Conservation (phyloP, 2,329 filamentous ascomycete species). For the Trichoderma koningii region DNA sequence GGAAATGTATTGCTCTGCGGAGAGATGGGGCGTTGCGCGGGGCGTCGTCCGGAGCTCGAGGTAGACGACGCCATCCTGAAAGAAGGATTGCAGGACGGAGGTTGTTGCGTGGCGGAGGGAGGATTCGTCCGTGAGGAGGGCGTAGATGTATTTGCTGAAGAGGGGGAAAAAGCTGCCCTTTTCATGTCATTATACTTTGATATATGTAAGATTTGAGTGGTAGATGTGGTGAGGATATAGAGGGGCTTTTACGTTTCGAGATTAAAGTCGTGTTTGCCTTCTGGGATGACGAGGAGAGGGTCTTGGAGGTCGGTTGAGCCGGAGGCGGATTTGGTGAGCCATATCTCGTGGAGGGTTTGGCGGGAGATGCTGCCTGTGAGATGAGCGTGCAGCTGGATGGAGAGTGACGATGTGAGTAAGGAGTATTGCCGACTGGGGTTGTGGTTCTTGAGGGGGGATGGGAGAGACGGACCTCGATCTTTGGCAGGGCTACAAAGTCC, state of each 20-base stretch:
- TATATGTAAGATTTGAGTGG: too few relatives aligned
- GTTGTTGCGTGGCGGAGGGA: slow-evolving; percentile 64
- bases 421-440: not conserved
- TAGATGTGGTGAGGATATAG: too few relatives aligned
- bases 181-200: too few relatives aligned
- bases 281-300: slow-evolving; percentile 68
- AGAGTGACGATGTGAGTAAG: not conserved
- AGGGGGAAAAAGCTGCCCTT: slow-evolving; percentile 69
- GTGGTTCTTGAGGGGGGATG: not conserved
- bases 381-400: slow-evolving; percentile 71
- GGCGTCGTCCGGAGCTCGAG: slow-evolving; percentile 81
- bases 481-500: slow-evolving; percentile 54
- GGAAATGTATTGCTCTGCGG: slow-evolving; percentile 64
- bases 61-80: slow-evolving; percentile 71
- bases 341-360: slow-evolving; percentile 72
- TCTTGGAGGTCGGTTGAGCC: slow-evolving; percentile 62
- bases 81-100: slow-evolving; percentile 67
- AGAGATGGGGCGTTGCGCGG: slow-evolving; percentile 60
- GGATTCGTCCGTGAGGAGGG: slow-evolving; percentile 64
- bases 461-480: slow-evolving; percentile 51
- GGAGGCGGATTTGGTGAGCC: slow-evolving; percentile 60
- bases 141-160: slow-evolving; percentile 79
- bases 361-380: slow-evolving; percentile 77
- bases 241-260: slow-evolving; percentile 57
- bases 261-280: slow-evolving; percentile 71